Evolutionary conservation across 2,329 filamentous ascomycete species (phyloP).

Genomic region (Neopestalotiopsis sp.): DNA sequence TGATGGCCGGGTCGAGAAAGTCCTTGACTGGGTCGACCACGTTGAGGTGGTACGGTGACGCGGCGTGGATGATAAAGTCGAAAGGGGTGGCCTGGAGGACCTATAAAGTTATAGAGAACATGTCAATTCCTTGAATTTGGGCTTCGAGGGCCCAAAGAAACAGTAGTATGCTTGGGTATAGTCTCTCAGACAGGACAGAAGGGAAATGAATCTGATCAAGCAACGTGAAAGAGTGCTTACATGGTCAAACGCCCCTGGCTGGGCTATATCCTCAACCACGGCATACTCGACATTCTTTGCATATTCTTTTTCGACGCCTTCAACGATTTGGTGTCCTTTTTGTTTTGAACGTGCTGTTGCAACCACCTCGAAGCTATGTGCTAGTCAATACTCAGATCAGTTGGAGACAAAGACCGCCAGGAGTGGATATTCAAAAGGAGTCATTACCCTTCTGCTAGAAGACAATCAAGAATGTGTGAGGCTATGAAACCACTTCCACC

Average conservation of each 20-base stretch:
- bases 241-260: conserved; percentile 71
- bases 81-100: conserved; percentile 59
- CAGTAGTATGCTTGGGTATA: too few relatives aligned
- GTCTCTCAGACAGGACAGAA: too few relatives aligned
- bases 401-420: neutral
- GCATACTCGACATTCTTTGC: conserved; percentile 47
- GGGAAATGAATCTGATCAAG: too few relatives aligned
- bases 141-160: too few relatives aligned
- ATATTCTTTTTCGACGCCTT: conserved; percentile 46
- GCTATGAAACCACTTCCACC: conserved; percentile 61
- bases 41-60: conserved; percentile 75
- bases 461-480: conserved; percentile 54
- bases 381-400: conserved; percentile 20
- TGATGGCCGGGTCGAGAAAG: conserved; percentile 61
- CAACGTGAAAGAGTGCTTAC: conserved; percentile 31
- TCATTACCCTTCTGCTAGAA: conserved; percentile 47
- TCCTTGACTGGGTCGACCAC: conserved; percentile 55
- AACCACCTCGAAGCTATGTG: conserved; percentile 45
- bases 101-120: conserved; percentile 26
- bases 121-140: too few relatives aligned
- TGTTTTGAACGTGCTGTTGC: conserved; percentile 53
- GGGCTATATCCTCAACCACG: conserved; percentile 76
- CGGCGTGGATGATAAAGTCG: conserved; percentile 76
- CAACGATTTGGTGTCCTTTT: conserved; percentile 51
- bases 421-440: neutral